phyloP scores from a whole-genome alignment of 768 basidiomycete genomes.

The Candolleomyces eurysporus region DNA sequence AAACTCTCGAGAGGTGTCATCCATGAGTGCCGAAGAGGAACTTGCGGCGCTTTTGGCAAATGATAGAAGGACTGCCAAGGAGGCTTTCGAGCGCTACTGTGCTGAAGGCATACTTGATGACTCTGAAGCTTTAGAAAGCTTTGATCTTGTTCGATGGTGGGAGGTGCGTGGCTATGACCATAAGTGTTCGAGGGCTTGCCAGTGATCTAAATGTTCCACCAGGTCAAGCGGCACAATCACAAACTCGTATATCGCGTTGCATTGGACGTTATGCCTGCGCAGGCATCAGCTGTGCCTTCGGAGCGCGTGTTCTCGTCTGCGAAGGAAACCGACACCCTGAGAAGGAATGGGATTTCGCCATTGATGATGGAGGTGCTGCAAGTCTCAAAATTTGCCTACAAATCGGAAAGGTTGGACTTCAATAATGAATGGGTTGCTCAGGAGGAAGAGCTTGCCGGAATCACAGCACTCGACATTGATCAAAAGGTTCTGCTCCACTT shows the following conservation, averaged over 20 bases:
- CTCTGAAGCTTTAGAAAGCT: no score
- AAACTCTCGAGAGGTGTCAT: no score
- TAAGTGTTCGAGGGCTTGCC: no score
- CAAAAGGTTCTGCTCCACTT: background rate
- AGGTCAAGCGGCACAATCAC: no score
- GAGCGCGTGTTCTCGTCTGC: constrained; percentile 1
- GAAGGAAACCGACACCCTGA: constrained; percentile 1
- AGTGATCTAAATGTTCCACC: no score
- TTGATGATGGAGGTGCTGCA: background rate
- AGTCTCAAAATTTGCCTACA: background rate
- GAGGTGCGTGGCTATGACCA: no score
- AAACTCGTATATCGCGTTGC: background rate
- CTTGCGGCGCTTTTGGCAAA: no score
- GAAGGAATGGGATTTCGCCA: background rate
- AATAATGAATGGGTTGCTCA: background rate
- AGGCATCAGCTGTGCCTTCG: constrained; percentile 1
- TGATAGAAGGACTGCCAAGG: no score
- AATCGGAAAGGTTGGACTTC: background rate
- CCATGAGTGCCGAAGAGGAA: no score
- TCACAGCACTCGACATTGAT: background rate
- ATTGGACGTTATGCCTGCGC: background rate
- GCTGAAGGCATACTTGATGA: no score
- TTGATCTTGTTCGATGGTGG: no score
- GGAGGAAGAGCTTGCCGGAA: background rate
- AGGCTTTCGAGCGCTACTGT: no score